These are phyloP conservation scores for Psilocybe cubensis DNA, from an alignment of 768 basidiomycete species.

Conservation along the genomic window DNA sequence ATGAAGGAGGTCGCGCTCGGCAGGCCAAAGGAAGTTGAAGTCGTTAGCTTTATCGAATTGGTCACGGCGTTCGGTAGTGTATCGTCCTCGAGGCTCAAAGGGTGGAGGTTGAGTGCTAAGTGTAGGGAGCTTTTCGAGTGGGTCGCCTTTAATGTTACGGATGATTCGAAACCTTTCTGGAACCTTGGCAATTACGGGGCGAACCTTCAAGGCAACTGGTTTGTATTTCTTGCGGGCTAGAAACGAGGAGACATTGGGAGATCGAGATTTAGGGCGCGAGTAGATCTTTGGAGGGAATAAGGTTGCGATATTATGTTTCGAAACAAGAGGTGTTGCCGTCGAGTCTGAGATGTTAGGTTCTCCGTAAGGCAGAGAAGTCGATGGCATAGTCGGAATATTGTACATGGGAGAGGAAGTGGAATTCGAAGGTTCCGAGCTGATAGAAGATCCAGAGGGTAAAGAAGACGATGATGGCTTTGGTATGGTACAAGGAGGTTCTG, in stretches of 20 bases:
- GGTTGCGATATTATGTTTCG: neutral
- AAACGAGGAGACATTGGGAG: neutral
- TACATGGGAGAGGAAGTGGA: neutral
- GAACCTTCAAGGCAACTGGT: conserved; percentile 27
- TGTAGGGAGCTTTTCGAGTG: conserved; percentile 25
- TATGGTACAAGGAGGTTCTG: neutral
- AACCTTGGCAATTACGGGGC: conserved; percentile 23
- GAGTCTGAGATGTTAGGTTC: neutral
- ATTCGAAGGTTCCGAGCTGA: neutral
- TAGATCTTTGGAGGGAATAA: neutral
- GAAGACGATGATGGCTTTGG: neutral
- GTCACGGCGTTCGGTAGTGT: conserved; percentile 24
- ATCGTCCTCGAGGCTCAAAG: conserved; percentile 23
- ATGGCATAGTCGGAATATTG: neutral
- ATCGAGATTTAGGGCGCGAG: neutral
- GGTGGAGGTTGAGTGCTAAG: conserved; percentile 22
- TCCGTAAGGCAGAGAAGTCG: neutral
- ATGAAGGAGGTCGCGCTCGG: conserved; percentile 36
- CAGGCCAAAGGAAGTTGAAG: conserved; percentile 18
- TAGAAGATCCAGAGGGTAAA: neutral
- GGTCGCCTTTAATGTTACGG: conserved; percentile 30
- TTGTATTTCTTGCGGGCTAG: conserved; percentile 31
- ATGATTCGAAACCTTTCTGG: conserved; percentile 31
- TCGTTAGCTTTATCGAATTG: conserved; percentile 19
- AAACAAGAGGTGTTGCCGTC: neutral